phyloP scores from a whole-genome alignment of 176 grass and related monocot genomes.

The Oryza brachyantha region DNA sequence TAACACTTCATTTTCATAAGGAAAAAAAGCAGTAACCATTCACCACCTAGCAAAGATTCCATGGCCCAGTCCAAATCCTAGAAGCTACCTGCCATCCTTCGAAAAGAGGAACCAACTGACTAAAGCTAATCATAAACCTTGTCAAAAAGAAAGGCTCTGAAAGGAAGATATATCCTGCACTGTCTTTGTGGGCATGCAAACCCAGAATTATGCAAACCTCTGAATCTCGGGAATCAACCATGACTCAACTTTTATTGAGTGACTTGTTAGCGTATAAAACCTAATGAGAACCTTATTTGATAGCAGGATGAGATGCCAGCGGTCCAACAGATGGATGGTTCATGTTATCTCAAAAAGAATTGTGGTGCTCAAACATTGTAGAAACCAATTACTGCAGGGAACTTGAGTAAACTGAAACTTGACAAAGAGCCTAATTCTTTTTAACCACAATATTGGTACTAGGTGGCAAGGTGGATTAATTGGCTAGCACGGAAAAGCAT shows the following conservation, averaged over 20 bases:
- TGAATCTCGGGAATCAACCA: conserved; percentile 4
- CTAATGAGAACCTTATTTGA: conserved; percentile 29
- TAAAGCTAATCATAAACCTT: conserved; percentile 23
- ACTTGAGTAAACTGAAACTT: conserved; percentile 18
- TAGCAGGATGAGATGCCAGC: conserved; percentile 37
- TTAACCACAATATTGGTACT: conserved; percentile 13
- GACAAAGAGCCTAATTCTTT: conserved; percentile 24
- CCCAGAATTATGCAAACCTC: conserved; percentile 5
- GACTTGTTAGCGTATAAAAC: conserved; percentile 19
- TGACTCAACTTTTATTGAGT: conserved; percentile 12
- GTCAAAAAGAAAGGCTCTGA: not conserved
- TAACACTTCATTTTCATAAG: conserved; percentile 9
- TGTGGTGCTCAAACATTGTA: not conserved
- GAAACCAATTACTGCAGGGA: conserved; percentile 22
- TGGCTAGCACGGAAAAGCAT: conserved; percentile 16
- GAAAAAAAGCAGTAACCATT: conserved; percentile 13
- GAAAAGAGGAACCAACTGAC: conserved; percentile 17
- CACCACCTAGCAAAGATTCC: conserved; percentile 33
- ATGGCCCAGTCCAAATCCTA: conserved; percentile 39
- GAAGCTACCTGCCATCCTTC: conserved; percentile 33
- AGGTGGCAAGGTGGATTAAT: conserved; percentile 19
- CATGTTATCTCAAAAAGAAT: conserved; percentile 9
- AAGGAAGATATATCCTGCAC: conserved; percentile 21
- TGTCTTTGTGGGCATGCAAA: conserved; percentile 11
- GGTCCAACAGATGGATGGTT: conserved; percentile 16